Percentiles rank a stretch among this genome's conserved stretches.
These are phyloP conservation scores for Alternaria arbusti DNA, from an alignment of 2,329 filamentous ascomycete genomes.

Conservation along the genomic window DNA sequence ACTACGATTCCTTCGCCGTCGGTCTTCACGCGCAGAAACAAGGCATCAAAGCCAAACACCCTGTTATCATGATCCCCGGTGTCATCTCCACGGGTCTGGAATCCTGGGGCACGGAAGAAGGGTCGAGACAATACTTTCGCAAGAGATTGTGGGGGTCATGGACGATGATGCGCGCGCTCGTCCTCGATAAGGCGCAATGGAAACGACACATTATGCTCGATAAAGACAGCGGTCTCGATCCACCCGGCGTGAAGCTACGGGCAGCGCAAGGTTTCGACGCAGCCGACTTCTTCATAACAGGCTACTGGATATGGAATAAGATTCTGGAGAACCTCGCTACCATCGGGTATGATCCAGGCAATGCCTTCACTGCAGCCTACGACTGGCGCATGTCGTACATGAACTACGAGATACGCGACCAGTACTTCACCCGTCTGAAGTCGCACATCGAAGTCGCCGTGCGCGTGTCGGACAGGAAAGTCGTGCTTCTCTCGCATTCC, in stretches of 20 bases:
- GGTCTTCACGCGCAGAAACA: slow-evolving; percentile 82
- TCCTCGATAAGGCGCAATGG: slow-evolving; percentile 92
- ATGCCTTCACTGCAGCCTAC: slow-evolving; percentile 73
- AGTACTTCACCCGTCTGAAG: slow-evolving; percentile 92
- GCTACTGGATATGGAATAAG: slow-evolving; percentile 99
- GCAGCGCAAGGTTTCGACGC: slow-evolving; percentile 97
- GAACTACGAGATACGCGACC: slow-evolving; percentile 88
- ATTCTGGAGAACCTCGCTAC: slow-evolving; percentile 96
- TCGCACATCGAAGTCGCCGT: slow-evolving; percentile 86
- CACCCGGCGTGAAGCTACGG: slow-evolving; percentile 85
- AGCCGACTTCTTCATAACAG: slow-evolving; percentile 88
- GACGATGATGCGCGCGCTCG: slow-evolving; percentile 97
- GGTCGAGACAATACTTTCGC: slow-evolving; percentile 87
- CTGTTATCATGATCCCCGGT: slow-evolving; percentile 95
- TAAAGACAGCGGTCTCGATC: slow-evolving; percentile 87
- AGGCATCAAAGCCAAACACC: slow-evolving; percentile 81
- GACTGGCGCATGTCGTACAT: slow-evolving; percentile 93
- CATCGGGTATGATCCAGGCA: slow-evolving; percentile 90
- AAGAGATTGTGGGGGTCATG: slow-evolving; percentile 97
- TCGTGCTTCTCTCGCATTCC: slow-evolving; percentile 87
- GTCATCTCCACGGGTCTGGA: slow-evolving; percentile 97
- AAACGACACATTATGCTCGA: slow-evolving; percentile 98
- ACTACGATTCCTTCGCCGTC: slow-evolving; percentile 92
- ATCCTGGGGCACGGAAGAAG: slow-evolving; percentile 90
- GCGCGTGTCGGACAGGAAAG: slow-evolving; percentile 76